Evolutionary conservation across 2,329 filamentous ascomycete genomes (phyloP).

Genomic region (Aureobasidium musti): DNA sequence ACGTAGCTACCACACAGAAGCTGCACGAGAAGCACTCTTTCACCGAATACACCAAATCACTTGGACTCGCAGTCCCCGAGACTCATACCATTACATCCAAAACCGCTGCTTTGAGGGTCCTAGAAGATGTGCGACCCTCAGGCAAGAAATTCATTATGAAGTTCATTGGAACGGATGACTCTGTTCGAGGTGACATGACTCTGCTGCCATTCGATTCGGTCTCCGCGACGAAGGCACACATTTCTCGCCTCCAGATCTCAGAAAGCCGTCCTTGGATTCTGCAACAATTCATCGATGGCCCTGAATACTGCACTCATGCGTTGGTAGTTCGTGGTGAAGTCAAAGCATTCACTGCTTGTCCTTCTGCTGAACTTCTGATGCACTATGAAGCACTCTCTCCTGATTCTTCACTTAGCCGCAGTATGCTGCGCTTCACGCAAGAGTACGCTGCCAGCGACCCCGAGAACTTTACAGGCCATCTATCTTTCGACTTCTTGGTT

Average conservation of each 20-base stretch:
- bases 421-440: slow-evolving; percentile 67
- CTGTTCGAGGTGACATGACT: slow-evolving; percentile 62
- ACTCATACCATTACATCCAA: slow-evolving; percentile 56
- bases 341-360: slow-evolving; percentile 67
- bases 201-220: slow-evolving; percentile 60
- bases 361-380: slow-evolving; percentile 63
- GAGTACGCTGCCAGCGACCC: slow-evolving; percentile 57
- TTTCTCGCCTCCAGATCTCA: slow-evolving; percentile 59
- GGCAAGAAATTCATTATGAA: slow-evolving; percentile 65
- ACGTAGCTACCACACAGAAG: slow-evolving; percentile 55
- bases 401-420: slow-evolving; percentile 56
- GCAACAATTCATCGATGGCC: slow-evolving; percentile 66
- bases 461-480: slow-evolving; percentile 63
- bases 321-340: slow-evolving; percentile 67
- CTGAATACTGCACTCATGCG: slow-evolving; percentile 71
- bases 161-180: slow-evolving; percentile 63
- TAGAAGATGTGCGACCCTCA: slow-evolving; percentile 44
- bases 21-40: slow-evolving; percentile 69
- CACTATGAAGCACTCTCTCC: slow-evolving; percentile 63
- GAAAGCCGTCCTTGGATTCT: slow-evolving; percentile 62
- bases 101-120: slow-evolving; percentile 56
- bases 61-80: slow-evolving; percentile 54
- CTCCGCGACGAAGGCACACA: slow-evolving; percentile 56
- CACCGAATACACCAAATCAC: slow-evolving; percentile 57
- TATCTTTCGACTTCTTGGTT: slow-evolving; percentile 71